These are phyloP conservation scores for Xylaria sp. DNA, from an alignment of 2,329 filamentous ascomycete species.

Conservation along the genomic window DNA sequence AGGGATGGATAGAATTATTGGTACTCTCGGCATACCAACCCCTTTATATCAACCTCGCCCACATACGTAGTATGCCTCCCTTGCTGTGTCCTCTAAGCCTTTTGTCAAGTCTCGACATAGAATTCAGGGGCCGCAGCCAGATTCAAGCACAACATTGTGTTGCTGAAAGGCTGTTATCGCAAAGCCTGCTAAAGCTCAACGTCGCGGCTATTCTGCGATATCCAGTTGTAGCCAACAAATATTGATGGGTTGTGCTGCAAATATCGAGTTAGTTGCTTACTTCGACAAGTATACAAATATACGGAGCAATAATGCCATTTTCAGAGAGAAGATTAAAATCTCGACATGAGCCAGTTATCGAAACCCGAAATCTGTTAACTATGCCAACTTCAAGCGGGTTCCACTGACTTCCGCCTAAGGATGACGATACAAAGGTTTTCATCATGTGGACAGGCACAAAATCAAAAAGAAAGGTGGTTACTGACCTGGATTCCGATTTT, in stretches of 20 bases:
- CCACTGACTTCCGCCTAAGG: slow-evolving; percentile 83
- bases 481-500: slow-evolving; percentile 42
- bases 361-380: slow-evolving; percentile 46
- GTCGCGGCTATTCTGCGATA: background rate
- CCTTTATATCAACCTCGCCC: background rate
- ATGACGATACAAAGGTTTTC: slow-evolving; percentile 92
- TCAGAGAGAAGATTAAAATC: slow-evolving; percentile 69
- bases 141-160: background rate
- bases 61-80: background rate
- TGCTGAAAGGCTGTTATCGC: background rate
- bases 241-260: background rate
- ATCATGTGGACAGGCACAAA: slow-evolving; percentile 68
- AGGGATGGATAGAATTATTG: background rate
- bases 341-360: slow-evolving; percentile 53
- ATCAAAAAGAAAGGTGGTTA: slow-evolving; percentile 17
- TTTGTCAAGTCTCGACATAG: background rate
- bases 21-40: background rate
- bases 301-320: slow-evolving; percentile 28
- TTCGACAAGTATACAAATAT: background rate
- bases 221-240: background rate
- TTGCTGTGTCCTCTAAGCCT: background rate
- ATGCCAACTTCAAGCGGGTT: slow-evolving; percentile 47
- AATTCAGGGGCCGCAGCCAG: background rate
- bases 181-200: background rate
- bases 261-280: background rate